A percentile compares a stretch with the other conserved stretches of the same genome.
These are phyloP conservation scores for Amaranthus tricolor DNA, from an alignment of 179 eudicot genomes.

Conservation along the genomic window DNA sequence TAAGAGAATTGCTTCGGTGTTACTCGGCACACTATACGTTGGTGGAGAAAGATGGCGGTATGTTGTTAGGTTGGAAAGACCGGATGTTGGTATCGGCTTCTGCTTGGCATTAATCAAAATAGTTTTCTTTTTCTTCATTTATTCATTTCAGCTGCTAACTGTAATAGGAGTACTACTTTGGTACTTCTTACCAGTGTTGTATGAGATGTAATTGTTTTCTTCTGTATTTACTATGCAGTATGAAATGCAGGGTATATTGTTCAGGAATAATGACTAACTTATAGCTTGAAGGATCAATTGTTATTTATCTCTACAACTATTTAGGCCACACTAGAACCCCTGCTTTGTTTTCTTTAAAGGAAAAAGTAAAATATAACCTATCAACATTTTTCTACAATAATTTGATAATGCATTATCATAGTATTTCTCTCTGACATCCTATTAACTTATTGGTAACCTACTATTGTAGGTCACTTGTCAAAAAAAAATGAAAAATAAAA, in stretches of 20 bases:
- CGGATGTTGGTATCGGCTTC: conserved; percentile 79
- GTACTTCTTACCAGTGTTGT: conserved; percentile 13
- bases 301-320: background rate
- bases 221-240: background rate
- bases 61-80: conserved; percentile 88
- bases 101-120: conserved; percentile 65
- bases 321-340: conserved; percentile 5
- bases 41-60: conserved; percentile 84
- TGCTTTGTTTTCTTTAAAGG: conserved; percentile 5
- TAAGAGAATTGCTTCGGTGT: conserved; percentile 50
- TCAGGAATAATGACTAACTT: conserved; percentile 20
- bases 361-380: no score
- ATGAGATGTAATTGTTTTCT: background rate
- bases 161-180: background rate
- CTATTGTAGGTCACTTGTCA: no score
- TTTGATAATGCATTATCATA: no score
- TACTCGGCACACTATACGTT: conserved; percentile 73
- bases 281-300: background rate
- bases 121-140: background rate
- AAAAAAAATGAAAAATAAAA: no score
- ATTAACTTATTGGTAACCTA: no score
- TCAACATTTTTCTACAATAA: no score
- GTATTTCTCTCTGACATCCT: no score
- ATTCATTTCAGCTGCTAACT: conserved; percentile 12
- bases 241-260: conserved; percentile 8